Evolutionary conservation across 164 flowering plant genomes (phyloP).

Genomic region (Aristolochia californica): DNA sequence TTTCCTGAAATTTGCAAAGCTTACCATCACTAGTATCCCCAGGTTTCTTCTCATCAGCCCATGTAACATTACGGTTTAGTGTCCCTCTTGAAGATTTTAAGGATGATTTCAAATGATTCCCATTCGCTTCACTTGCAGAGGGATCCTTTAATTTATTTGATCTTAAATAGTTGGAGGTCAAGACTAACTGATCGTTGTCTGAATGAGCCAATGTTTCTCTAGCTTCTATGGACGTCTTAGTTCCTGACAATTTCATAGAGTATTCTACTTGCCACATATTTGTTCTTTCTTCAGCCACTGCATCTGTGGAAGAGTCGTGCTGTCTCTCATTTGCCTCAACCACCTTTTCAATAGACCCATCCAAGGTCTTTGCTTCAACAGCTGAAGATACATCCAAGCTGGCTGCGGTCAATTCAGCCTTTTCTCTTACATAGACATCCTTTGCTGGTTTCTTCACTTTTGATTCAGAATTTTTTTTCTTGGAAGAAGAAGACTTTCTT

Average conservation of each 20-base stretch:
- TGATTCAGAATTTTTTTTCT: slow-evolving; percentile 5
- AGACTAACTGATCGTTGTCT: no score
- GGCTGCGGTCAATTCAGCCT: no score
- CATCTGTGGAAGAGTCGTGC: no score
- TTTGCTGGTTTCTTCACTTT: slow-evolving; percentile 15
- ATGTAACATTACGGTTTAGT: slow-evolving; percentile 44
- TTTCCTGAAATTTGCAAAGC: slow-evolving; percentile 24
- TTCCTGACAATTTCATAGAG: not conserved
- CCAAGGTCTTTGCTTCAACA: no score
- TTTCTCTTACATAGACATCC: not conserved
- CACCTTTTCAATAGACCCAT: no score
- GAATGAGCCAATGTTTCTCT: no score
- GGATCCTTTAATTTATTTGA: not conserved
- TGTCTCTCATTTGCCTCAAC: no score
- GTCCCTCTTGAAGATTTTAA: slow-evolving; percentile 45
- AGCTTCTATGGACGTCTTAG: not conserved
- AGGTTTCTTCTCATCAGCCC: slow-evolving; percentile 70
- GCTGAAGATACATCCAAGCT: no score
- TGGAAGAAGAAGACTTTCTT: slow-evolving; percentile 21
- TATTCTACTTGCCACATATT: not conserved
- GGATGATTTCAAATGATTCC: slow-evolving; percentile 38
- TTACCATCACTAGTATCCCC: slow-evolving; percentile 14
- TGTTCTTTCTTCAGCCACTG: no score
- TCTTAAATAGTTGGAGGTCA: not conserved
- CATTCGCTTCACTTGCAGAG: slow-evolving; percentile 12